Base-by-base conservation (phyloP, 1,284 basidiomycete species). In the Papiliotrema laurentii region DNA sequence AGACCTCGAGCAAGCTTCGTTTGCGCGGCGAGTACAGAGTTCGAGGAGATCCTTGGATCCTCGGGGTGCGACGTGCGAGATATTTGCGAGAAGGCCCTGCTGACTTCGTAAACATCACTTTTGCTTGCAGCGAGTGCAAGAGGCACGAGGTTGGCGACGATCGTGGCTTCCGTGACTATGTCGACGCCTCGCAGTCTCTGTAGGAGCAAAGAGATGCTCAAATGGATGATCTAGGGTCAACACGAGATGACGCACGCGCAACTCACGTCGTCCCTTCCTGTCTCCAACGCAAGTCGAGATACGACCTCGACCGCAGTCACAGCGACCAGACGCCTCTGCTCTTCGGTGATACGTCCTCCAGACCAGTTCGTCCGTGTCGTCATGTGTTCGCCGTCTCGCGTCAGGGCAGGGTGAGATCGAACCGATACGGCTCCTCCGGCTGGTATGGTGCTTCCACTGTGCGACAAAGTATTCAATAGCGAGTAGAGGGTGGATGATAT, bases 401-500 rank as follows among this genome's bases (percentile, higher is more conserved):
- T n/a, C 22, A 37, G 21, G 25, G 46, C 38, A 3, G 55, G 41
- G 4, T 47, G 47, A 13, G 65, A 65, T 5, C 60, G 50, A 4
- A 66, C 50, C 0, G 66, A 63, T 43, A 46, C 50, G 4, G 53
- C 55, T 3, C 51, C 55, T 24, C 58, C 61, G 5, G 54, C 55
- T 1, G 59, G 56, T 3, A 45, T 51, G 25, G 60, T 51, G 2
- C 57, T 56, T 13, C 55, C 47, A 84, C 89, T 70, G 83, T 86
- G 31, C 82, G 86, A 83, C 49, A 97, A 85, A 64, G 89, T 88
- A 66, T 97, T 97, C 53, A 97, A 79, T 14, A 97, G 80, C 9
- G 91, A 93, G 71, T 97, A 97, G 82, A 96, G 87, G 59, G 91
- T 91, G 2, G 92, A 96, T 79, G 93, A 86, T 61, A 92, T 81